Percentiles rank a stretch among this genome's conserved stretches.
Evolutionary conservation across 2,329 filamentous ascomycete species (phyloP).

Genomic region (Neofusicoccum laricinum): DNA sequence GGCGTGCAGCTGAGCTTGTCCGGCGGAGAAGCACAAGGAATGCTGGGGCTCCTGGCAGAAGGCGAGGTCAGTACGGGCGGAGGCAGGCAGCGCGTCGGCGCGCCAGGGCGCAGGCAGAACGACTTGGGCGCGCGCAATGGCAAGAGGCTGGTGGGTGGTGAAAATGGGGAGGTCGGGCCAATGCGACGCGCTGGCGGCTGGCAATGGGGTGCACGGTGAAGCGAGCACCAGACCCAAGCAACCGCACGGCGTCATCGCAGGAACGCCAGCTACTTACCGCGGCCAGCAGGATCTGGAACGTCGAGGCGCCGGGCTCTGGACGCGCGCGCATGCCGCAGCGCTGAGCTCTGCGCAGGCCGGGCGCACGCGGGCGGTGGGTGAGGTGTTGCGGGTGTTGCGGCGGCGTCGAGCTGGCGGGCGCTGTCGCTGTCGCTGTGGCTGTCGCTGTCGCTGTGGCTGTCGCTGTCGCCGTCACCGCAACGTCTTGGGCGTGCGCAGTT

Average conservation of each 20-base stretch:
- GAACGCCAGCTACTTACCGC: conserved; percentile 6
- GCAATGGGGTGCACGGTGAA: conserved; percentile 14
- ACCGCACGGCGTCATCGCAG: neutral
- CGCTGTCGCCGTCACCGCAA: neutral
- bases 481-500: neutral
- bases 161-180: conserved; percentile 17
- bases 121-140: conserved; percentile 7
- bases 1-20: conserved; percentile 12
- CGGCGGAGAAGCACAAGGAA: conserved; percentile 8
- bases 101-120: conserved; percentile 9
- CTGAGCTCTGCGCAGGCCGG: neutral
- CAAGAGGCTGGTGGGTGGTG: conserved; percentile 16
- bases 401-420: neutral
- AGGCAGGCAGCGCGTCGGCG: neutral
- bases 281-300: neutral
- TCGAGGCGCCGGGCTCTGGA: neutral
- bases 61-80: neutral
- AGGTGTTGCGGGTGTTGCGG: neutral
- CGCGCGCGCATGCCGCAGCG: conserved; percentile 10
- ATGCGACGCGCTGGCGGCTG: conserved; percentile 9
- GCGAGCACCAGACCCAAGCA: neutral
- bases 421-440: too few relatives aligned
- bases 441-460: too few relatives aligned
- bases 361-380: neutral
- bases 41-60: conserved; percentile 7